These are phyloP conservation scores for Cinnamomum micranthum DNA, from an alignment of 164 flowering plant species.

Conservation along the genomic window DNA sequence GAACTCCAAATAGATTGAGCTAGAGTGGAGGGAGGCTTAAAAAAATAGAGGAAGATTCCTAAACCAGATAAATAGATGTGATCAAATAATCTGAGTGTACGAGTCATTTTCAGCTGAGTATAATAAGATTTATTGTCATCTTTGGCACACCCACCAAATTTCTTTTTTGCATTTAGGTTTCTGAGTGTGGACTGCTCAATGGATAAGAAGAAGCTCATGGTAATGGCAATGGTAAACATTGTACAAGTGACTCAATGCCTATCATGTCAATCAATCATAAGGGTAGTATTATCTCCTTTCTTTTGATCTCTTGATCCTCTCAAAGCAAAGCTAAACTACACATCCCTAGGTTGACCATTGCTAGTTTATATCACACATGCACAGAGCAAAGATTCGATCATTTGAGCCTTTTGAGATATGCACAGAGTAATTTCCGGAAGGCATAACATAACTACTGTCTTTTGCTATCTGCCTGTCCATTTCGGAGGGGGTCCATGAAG, in stretches of 20 bases:
- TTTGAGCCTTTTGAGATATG: background rate
- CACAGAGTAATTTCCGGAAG: too few relatives aligned
- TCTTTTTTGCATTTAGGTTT: background rate
- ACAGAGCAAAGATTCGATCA: background rate
- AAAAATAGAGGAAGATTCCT: background rate
- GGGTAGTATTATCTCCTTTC: slow-evolving; percentile 1
- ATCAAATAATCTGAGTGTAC: background rate
- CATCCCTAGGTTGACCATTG: slow-evolving; percentile 4
- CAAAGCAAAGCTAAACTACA: slow-evolving; percentile 3
- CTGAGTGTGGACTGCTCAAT: background rate
- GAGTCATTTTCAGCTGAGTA: background rate
- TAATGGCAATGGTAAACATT: background rate
- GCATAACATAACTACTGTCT: background rate
- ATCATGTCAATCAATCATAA: slow-evolving; percentile 17
- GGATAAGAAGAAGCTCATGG: background rate
- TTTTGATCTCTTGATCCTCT: background rate
- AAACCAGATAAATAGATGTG: background rate
- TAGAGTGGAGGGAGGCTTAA: background rate
- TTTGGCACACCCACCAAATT: background rate
- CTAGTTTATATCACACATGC: background rate
- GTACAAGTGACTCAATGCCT: background rate
- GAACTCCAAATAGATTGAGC: background rate
- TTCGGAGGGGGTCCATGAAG: background rate
- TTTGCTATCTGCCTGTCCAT: background rate
- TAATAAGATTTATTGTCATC: background rate